phyloP scores from a whole-genome alignment of 257 asterid species.

The Solanum clarkiae region DNA sequence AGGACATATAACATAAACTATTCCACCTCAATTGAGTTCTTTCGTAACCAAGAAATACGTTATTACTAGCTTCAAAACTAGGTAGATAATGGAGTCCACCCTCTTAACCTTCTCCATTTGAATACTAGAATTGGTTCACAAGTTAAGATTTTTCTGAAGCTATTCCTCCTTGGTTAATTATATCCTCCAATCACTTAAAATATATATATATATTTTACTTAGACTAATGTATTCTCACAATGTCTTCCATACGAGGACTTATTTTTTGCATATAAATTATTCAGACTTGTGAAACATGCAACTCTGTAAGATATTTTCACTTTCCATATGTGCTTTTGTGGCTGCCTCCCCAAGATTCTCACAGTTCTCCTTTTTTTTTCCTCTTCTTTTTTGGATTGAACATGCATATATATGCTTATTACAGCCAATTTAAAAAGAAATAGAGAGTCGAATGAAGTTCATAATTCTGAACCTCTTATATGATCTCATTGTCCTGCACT shows the following conservation, averaged over 20 bases:
- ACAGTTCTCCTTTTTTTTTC: not conserved
- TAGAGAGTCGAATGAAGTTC: not conserved
- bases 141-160: not conserved
- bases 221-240: not conserved
- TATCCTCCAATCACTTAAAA: not conserved
- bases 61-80: not conserved
- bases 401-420: not conserved
- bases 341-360: not conserved
- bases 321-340: not conserved
- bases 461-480: not conserved
- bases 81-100: not conserved
- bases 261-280: not conserved
- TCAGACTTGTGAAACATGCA: not conserved
- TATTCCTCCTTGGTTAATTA: not conserved
- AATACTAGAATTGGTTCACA: not conserved
- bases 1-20: not conserved
- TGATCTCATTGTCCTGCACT: not conserved
- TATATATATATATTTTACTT: not conserved
- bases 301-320: not conserved
- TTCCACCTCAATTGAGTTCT: not conserved
- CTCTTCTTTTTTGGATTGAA: not conserved
- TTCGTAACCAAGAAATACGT: not conserved
- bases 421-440: not conserved
- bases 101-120: not conserved
- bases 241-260: not conserved